Evolutionary conservation across 2,329 filamentous ascomycete species (phyloP), one percentile per base, ranked within the genome.

Genomic region (Ophiobolus disseminans): DNA sequence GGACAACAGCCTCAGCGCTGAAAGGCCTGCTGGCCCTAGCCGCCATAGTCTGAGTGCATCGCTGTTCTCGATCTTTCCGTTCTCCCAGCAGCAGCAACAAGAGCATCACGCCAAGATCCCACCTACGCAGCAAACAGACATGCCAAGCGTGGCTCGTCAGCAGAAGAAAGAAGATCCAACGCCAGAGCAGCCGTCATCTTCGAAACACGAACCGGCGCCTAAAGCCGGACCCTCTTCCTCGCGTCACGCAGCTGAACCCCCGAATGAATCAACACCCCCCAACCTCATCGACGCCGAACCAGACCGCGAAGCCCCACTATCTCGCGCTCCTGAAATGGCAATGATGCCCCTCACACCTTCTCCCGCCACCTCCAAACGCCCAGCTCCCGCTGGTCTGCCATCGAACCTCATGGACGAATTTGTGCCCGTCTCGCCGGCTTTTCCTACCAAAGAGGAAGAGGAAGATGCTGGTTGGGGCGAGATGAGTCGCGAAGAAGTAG

Each of bases 401-500:
- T 62, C 59, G 16, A 64, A 64, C 8, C 45, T 72, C 1, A 71
- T 71, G 67, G 69, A 72, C 30, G 69, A 71, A 22, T 71, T 63
- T 35, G 65, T 72, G 1, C 65, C 69, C 2, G 57, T 65, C 0
- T 62, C 62, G 1, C 64, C 60, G 1, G 40, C 52, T 3, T 61
- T 64, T 10, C 28, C 45, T 14, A 45, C 40, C 3, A 54, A 61
- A 3, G 54, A 58, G 3, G 62, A 68, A 1, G 64, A 64, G 1
- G 65, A 66, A 34, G 65, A 69, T 50, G 69, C 69, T 2, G 68
- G 68, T 3, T 72, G 69, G 69, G 68, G 66, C 1, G 67, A 69
- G 35, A 55, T 71, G 52, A 62, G 55, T 19, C 38, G 57, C 9
- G 63, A 66, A 31, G 65, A 70, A 28, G 61, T 55, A 16, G 58